Evolutionary conservation across 352 stramenopile species (phyloP).

Genomic region (Peronosclerospora sorghi): DNA sequence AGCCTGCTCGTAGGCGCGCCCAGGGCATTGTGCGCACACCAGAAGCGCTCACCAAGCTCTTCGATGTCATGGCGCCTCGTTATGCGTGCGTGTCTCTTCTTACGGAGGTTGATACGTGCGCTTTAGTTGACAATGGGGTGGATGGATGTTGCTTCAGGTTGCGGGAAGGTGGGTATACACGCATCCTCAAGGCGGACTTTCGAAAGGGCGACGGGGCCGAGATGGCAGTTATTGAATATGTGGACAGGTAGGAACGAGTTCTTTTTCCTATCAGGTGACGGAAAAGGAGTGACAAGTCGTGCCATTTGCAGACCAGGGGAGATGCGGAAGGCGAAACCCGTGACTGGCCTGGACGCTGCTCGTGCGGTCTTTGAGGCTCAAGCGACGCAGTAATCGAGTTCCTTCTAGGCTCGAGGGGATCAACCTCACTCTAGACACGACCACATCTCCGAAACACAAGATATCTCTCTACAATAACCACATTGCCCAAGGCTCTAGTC

Average conservation of each 20-base stretch:
- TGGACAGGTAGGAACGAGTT: conserved; percentile 71
- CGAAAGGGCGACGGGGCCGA: conserved; percentile 91
- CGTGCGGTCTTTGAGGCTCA: conserved; percentile 35
- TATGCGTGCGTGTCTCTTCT: conserved; percentile 73
- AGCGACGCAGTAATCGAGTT: conserved; percentile 9
- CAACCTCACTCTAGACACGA: too few relatives aligned
- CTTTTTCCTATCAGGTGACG: neutral
- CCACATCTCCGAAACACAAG: too few relatives aligned
- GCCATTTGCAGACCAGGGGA: conserved; percentile 49
- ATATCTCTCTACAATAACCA: too few relatives aligned
- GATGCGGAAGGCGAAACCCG: conserved; percentile 71
- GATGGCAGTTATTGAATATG: conserved; percentile 98
- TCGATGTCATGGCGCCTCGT: conserved; percentile 90
- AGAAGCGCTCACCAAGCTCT: conserved; percentile 90
- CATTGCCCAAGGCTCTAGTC: conserved; percentile 7
- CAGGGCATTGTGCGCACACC: conserved; percentile 83
- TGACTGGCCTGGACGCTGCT: conserved; percentile 43
- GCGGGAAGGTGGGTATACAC: conserved; percentile 91
- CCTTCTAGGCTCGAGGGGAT: neutral
- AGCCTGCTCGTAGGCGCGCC: conserved; percentile 78
- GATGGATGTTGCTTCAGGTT: conserved; percentile 15
- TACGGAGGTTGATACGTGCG: neutral
- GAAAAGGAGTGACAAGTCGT: neutral
- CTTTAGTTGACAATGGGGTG: neutral
- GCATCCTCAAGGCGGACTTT: conserved; percentile 91